These are phyloP conservation scores for Fimicolochytrium jonesii DNA, from an alignment of 192 early-diverging fungal species.

Conservation along the genomic window DNA sequence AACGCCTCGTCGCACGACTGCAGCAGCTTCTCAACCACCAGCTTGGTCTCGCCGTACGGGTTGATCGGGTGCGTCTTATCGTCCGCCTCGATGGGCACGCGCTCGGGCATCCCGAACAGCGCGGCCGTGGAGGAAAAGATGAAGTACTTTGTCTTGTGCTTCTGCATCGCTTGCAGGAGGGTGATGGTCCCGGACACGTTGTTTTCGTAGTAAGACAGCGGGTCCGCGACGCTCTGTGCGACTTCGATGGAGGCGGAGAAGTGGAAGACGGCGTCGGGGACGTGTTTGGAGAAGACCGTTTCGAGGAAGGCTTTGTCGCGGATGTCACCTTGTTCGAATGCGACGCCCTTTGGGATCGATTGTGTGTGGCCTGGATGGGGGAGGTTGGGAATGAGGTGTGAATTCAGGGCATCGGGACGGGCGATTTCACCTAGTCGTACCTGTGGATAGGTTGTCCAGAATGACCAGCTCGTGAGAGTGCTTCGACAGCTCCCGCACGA, in stretches of 20 bases:
- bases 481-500: conserved; percentile 75
- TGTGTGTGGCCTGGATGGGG: conserved; percentile 39
- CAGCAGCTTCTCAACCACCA: conserved; percentile 85
- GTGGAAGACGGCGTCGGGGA: conserved; percentile 59
- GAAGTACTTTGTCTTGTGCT: conserved; percentile 77
- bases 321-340: conserved; percentile 79
- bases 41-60: conserved; percentile 94
- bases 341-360: conserved; percentile 43
- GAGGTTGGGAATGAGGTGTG: background rate
- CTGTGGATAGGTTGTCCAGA: conserved; percentile 82
- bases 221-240: conserved; percentile 72
- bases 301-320: conserved; percentile 61
- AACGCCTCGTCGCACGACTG: conserved; percentile 61
- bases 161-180: conserved; percentile 78
- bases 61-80: conserved; percentile 73
- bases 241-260: conserved; percentile 88
- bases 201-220: conserved; percentile 89
- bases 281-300: conserved; percentile 66
- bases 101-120: conserved; percentile 78
- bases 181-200: conserved; percentile 87
- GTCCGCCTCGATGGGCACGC: conserved; percentile 66
- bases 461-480: conserved; percentile 76
- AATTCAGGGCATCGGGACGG: background rate
- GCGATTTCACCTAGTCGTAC: conserved; percentile 10
- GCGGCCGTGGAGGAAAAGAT: conserved; percentile 95